phyloP scores from a whole-genome alignment of 768 basidiomycete species.

The Termitomyces sp. region DNA sequence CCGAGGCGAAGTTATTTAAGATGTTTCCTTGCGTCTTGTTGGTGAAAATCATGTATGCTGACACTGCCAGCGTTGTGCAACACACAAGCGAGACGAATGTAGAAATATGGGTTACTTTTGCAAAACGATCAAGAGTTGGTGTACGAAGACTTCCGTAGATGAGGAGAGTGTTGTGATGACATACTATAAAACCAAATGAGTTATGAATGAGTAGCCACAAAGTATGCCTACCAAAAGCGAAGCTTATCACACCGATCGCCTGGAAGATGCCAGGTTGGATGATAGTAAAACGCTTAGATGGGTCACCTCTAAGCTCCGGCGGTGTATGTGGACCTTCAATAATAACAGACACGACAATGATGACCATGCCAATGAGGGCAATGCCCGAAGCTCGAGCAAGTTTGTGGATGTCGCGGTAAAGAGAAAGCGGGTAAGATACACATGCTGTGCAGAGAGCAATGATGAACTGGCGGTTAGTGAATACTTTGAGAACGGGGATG shows the following conservation, averaged over 20 bases:
- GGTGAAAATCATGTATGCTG: conserved; percentile 86
- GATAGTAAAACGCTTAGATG: conserved; percentile 67
- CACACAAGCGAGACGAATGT: conserved; percentile 79
- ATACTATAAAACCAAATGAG: conserved; percentile 43
- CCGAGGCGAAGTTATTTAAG: conserved; percentile 87
- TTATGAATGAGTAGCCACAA: neutral
- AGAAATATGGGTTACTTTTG: conserved; percentile 88
- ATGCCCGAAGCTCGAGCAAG: conserved; percentile 89
- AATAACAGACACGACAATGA: conserved; percentile 85
- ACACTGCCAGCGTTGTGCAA: conserved; percentile 80
- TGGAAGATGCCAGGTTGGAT: conserved; percentile 82
- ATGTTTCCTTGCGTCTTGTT: conserved; percentile 94
- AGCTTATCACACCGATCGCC: conserved; percentile 96
- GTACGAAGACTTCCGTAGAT: conserved; percentile 93
- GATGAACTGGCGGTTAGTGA: conserved; percentile 86
- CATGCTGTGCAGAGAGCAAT: conserved; percentile 82
- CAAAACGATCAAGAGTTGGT: conserved; percentile 92
- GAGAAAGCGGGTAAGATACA: conserved; percentile 91
- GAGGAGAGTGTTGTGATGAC: conserved; percentile 95
- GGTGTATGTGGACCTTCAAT: conserved; percentile 77
- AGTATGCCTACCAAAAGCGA: conserved; percentile 60
- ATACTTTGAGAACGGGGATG: conserved; percentile 69
- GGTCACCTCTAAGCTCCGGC: conserved; percentile 71
- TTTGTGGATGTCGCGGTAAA: conserved; percentile 98
- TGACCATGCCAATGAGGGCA: conserved; percentile 88